These are phyloP conservation scores for Pestalotiopsis fici DNA, from an alignment of 2,329 filamentous ascomycete genomes.

Conservation along the genomic window DNA sequence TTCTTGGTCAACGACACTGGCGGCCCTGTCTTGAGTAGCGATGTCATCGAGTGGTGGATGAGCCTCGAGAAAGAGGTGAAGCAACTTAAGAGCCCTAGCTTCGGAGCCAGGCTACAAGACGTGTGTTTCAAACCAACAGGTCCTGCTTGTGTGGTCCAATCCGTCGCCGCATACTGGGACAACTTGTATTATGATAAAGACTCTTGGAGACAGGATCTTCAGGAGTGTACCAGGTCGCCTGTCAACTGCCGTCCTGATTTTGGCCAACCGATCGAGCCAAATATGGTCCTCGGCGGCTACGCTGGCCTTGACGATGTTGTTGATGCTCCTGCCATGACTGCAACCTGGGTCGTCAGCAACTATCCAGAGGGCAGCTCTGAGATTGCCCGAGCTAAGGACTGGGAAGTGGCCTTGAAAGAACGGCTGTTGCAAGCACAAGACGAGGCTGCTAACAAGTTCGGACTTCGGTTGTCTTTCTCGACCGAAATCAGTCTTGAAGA, in stretches of 20 bases:
- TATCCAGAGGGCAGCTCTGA: slow-evolving; percentile 71
- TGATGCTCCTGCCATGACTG: slow-evolving; percentile 78
- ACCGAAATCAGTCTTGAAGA: slow-evolving; percentile 94
- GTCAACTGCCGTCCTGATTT: slow-evolving; percentile 87
- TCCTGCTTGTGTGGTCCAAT: slow-evolving; percentile 88
- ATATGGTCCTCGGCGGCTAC: slow-evolving; percentile 84
- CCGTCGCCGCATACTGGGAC: slow-evolving; percentile 85
- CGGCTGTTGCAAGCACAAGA: slow-evolving; percentile 75
- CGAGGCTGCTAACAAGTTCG: slow-evolving; percentile 71
- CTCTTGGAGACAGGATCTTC: slow-evolving; percentile 73
- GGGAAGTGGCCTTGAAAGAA: slow-evolving; percentile 78
- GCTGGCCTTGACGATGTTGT: slow-evolving; percentile 64
- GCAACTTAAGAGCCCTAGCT: slow-evolving; percentile 68
- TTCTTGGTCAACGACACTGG: slow-evolving; percentile 90
- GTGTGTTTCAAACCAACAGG: slow-evolving; percentile 94
- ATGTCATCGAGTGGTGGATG: slow-evolving; percentile 92
- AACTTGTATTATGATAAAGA: slow-evolving; percentile 64
- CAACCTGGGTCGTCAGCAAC: slow-evolving; percentile 95
- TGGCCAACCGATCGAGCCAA: slow-evolving; percentile 82
- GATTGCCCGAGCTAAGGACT: slow-evolving; percentile 79
- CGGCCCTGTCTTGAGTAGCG: slow-evolving; percentile 80
- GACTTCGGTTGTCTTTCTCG: slow-evolving; percentile 87
- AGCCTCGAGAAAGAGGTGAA: slow-evolving; percentile 79
- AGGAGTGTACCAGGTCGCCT: slow-evolving; percentile 75
- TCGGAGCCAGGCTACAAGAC: slow-evolving; percentile 72